Conservation (phyloP, 2,329 filamentous ascomycete species). For the Aspergillus uvarum region DNA sequence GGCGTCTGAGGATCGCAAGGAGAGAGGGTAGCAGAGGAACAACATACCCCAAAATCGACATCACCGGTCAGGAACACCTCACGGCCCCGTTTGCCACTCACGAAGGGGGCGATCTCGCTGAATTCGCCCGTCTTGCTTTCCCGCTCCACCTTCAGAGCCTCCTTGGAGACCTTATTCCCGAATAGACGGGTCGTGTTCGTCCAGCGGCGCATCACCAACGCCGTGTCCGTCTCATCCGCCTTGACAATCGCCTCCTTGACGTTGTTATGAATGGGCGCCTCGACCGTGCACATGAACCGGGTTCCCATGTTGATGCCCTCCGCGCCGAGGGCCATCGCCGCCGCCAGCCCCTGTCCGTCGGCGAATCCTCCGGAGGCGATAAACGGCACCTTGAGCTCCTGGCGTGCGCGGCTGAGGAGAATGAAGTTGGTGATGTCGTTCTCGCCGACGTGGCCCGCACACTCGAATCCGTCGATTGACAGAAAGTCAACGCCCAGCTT, state of each 20-base stretch:
- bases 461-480: slow-evolving; percentile 96
- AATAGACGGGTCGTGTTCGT: slow-evolving; percentile 87
- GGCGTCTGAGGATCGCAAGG: neutral
- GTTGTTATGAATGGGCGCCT: slow-evolving; percentile 87
- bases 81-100: slow-evolving; percentile 86
- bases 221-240: slow-evolving; percentile 86
- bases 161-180: slow-evolving; percentile 81
- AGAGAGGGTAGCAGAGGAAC: slow-evolving; percentile 25
- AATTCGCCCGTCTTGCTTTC: slow-evolving; percentile 86
- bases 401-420: slow-evolving; percentile 78
- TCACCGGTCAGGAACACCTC: slow-evolving; percentile 93
- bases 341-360: slow-evolving; percentile 88
- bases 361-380: slow-evolving; percentile 96
- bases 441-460: slow-evolving; percentile 67
- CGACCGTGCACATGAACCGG: slow-evolving; percentile 92
- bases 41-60: slow-evolving; percentile 78
- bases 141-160: slow-evolving; percentile 78
- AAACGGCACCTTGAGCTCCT: slow-evolving; percentile 81
- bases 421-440: slow-evolving; percentile 56
- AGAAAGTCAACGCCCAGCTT: slow-evolving; percentile 97
- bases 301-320: slow-evolving; percentile 99
- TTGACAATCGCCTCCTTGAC: slow-evolving; percentile 92
- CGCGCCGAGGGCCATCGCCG: slow-evolving; percentile 83
- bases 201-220: slow-evolving; percentile 85
- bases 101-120: slow-evolving; percentile 77